Percentiles rank a stretch among this genome's conserved stretches.
These are phyloP conservation scores for Penicillium ucsense DNA, from an alignment of 495 filamentous ascomycete species.

Conservation along the genomic window DNA sequence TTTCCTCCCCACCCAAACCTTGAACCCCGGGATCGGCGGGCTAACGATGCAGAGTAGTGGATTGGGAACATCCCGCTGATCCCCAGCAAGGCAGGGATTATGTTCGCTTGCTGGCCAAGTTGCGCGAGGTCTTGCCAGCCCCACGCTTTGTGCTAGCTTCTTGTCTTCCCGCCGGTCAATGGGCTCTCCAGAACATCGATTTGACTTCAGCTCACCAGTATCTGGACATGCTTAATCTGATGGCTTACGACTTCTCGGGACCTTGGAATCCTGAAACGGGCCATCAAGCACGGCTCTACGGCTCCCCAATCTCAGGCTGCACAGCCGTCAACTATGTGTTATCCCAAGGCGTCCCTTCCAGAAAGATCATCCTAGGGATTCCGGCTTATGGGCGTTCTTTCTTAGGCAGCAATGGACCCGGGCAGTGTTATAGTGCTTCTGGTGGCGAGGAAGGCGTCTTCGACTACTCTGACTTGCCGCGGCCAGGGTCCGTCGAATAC, in stretches of 20 bases:
- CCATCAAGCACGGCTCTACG: conserved; percentile 73
- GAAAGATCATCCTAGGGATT: conserved; percentile 72
- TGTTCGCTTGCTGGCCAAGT: conserved; percentile 55
- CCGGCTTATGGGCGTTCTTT: conserved; percentile 80
- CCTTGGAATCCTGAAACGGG: conserved; percentile 61
- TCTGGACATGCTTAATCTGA: conserved; percentile 74
- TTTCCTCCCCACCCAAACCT: too few relatives aligned
- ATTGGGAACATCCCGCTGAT: conserved; percentile 81
- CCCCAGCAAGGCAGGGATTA: conserved; percentile 62
- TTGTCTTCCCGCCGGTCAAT: conserved; percentile 68
- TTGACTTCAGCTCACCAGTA: conserved; percentile 52
- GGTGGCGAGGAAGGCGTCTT: conserved; percentile 76
- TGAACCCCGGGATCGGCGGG: too few relatives aligned
- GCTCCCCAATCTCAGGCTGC: conserved; percentile 54
- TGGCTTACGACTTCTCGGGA: conserved; percentile 83
- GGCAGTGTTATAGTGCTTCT: conserved; percentile 50
- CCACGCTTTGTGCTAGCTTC: conserved; percentile 70
- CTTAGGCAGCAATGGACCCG: conserved; percentile 51
- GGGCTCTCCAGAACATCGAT: conserved; percentile 69
- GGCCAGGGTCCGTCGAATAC: conserved; percentile 57
- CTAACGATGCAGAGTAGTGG: conserved; percentile 43
- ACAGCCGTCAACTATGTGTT: conserved; percentile 58
- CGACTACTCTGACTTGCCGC: conserved; percentile 69
- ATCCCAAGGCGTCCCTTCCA: conserved; percentile 54
- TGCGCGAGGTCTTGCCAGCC: conserved; percentile 63